Percentiles rank a stretch among this genome's conserved stretches.
Evolutionary conservation across 139 green algal genomes (phyloP).

Genomic region (Auxenochlorella pyrenoidosa): DNA sequence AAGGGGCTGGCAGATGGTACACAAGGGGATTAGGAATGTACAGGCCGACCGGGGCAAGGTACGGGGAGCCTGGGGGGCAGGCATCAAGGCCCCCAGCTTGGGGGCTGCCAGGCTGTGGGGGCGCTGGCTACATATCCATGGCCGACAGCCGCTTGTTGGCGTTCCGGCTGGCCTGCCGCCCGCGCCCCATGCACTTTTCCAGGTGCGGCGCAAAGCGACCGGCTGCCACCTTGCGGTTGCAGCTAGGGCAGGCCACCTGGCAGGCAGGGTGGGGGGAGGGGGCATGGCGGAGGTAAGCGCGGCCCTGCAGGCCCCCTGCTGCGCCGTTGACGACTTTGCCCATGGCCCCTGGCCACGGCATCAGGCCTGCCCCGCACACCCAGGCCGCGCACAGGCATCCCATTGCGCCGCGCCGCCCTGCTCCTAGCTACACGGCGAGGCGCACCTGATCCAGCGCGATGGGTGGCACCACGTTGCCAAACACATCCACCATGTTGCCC

Average conservation of each 20-base stretch:
- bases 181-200: constrained; percentile 87
- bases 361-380: no score
- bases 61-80: no score
- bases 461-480: constrained; percentile 78
- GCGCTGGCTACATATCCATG: constrained; percentile 24
- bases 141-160: constrained; percentile 22
- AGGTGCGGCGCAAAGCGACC: constrained; percentile 84
- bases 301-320: no score
- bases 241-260: constrained; percentile 75
- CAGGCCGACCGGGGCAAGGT: neutral
- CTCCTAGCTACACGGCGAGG: neutral
- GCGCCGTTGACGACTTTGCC: no score
- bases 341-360: no score
- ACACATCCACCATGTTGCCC: constrained; percentile 68
- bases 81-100: no score
- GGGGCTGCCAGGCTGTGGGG: no score
- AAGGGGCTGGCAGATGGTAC: no score
- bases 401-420: no score
- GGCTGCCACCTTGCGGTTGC: constrained; percentile 70
- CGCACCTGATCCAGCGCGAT: constrained; percentile 78
- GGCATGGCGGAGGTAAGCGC: no score
- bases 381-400: no score
- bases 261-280: constrained; percentile 28
- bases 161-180: constrained; percentile 49
- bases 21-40: neutral